Conservation (phyloP, 2,329 filamentous ascomycete species). For the Emydomyces testavorans region DNA sequence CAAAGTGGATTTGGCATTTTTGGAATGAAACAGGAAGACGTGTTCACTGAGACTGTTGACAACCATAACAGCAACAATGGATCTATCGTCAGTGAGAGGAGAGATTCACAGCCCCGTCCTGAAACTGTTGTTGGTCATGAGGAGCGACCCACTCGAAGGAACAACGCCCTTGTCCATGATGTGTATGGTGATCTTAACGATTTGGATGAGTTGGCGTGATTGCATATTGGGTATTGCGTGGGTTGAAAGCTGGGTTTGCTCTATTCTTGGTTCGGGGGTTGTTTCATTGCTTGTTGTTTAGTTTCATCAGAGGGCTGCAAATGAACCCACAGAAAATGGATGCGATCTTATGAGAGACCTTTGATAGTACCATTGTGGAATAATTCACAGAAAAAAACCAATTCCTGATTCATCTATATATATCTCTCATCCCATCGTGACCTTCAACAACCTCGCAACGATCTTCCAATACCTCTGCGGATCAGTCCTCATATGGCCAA, state of each 20-base stretch:
- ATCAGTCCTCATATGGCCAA: slow-evolving; percentile 31
- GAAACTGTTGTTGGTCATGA: background rate
- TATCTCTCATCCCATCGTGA: slow-evolving; percentile 1
- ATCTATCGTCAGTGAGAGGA: background rate
- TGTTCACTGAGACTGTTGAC: background rate
- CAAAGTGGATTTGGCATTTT: background rate
- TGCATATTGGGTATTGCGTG: too few species aligned
- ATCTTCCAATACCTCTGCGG: slow-evolving; percentile 33
- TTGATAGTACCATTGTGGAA: too few species aligned
- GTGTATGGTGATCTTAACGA: background rate
- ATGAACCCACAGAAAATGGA: too few species aligned
- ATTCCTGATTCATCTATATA: too few species aligned
- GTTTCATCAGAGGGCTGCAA: too few species aligned
- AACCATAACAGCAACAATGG: too few species aligned
- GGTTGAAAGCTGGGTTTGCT: too few species aligned
- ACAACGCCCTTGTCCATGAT: background rate
- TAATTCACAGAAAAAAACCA: too few species aligned
- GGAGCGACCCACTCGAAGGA: background rate
- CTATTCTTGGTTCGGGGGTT: too few species aligned
- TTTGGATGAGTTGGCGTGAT: too few species aligned
- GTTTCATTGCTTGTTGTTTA: too few species aligned
- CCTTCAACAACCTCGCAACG: slow-evolving; percentile 18
- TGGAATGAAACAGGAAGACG: background rate
- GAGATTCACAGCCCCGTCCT: background rate
- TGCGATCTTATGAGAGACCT: too few species aligned